Evolutionary conservation across 108 stramenopile species (phyloP), one percentile per base, ranked within the genome.

Genomic region (Schizochytrium sp.): DNA sequence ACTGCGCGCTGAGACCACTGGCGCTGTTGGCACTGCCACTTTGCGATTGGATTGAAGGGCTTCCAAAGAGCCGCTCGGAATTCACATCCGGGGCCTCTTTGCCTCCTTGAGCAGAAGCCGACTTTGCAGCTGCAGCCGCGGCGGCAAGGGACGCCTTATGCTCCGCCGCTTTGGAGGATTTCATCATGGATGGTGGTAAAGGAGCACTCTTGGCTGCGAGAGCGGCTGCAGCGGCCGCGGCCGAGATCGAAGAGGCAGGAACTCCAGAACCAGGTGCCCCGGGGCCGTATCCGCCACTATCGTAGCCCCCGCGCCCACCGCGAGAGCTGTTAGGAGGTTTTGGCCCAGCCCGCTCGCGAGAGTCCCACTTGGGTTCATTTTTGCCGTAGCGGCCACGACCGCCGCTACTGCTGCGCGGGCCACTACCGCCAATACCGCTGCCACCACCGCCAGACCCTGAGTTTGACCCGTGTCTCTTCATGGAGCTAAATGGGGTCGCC

Each of bases 211-310:
- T 83, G n/a, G 76, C 76, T 34, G 76, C 76, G 0, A 53, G 48
- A 12, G 76, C 76, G 25, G 76, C 76, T 28, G 76, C 76, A 12
- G 76, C 76, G 12, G 76, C 76, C 28, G 76, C 76, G n/a, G 76
- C 76, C 6, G 76, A 47, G 76, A 83, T 83, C 6, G 76, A 83
- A 2, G 76, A 47, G 14, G 45, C 51, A 23, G n/a, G 76, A 47
- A 83, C 76, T 25, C 23, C 51, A 12, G 76, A 6, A 16, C 51
- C 51, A 6, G n/a, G 8, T 1, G 8, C 28, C 14, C 51, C 51
- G n/a, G n/a, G 25, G 48, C 25, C 19, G 45, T 45, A 43, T 1
- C 76, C 28, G 76, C 25, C n/a, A 12, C 76, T 45, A 23, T 45
- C 51, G 23, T 47, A 83, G 23, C 76, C 51, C 48, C 76, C 76